A percentile compares a stretch with the other conserved stretches of the same genome.
phyloP scores from a whole-genome alignment of 1,284 basidiomycete genomes.

The Cystobasidium slooffiae region DNA sequence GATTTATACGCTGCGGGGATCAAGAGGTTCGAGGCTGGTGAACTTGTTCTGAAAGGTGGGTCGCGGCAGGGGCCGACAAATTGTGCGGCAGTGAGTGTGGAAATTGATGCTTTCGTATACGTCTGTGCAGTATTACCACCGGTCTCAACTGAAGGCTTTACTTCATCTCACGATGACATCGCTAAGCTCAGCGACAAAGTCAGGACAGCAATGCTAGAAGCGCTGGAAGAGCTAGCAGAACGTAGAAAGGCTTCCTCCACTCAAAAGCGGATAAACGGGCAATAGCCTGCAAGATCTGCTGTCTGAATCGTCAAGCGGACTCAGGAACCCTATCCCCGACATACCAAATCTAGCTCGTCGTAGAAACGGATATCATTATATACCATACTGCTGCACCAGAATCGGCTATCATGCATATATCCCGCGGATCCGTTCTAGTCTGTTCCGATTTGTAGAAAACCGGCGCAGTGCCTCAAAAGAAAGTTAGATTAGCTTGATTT shows the following conservation, averaged over 20 bases:
- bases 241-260: conserved; percentile 25
- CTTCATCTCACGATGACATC: conserved; percentile 65
- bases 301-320: no score
- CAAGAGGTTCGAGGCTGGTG: conserved; percentile 72
- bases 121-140: conserved; percentile 71
- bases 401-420: no score
- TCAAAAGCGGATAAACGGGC: conserved; percentile 20
- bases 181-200: conserved; percentile 67
- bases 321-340: no score
- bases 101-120: conserved; percentile 2
- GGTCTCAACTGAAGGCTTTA: conserved; percentile 71
- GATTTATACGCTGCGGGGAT: conserved; percentile 48
- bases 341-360: no score
- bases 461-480: no score
- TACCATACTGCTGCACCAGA: no score
- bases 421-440: no score
- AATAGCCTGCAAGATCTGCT: not conserved
- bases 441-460: no score
- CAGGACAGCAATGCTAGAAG: conserved; percentile 71
- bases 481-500: no score
- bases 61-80: conserved; percentile 51
- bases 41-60: conserved; percentile 78
- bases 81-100: not conserved
- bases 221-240: conserved; percentile 57
- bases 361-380: no score